Base-by-base conservation (phyloP, 2,329 filamentous ascomycete genomes). In the Ambrosiella cleistominuta region DNA sequence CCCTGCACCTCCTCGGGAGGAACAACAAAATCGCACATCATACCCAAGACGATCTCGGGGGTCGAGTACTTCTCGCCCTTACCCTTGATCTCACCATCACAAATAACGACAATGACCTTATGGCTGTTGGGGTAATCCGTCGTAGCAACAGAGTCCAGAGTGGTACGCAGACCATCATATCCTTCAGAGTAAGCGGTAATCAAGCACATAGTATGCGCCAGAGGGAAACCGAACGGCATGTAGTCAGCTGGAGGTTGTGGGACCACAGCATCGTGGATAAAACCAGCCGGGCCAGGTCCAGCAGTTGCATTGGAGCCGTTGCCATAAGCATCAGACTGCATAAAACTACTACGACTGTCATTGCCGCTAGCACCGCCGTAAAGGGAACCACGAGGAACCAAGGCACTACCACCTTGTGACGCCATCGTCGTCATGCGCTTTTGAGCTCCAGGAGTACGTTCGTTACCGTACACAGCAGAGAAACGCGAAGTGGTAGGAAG, bases 91-190 rank as follows among this genome's bases (percentile, higher is more conserved):
- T 97, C 80, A 71, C 93, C 93, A 69, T 98, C 93, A 71, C 93
- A 98, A 65, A 98, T 87, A 65, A 96, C 87, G 61, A 98, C 78
- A 64, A 98, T 93, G 36, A 90, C 81, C 72, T 98, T 98, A 78
- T 98, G 94, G 69, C 91, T 97, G 77, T 98, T 98, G 54, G 93
- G 93, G 66, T 98, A 98, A 70, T 98, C 94, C 2, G 93, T 98
- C 71, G 88, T 95, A 54, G 91, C 93, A 67, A 98, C 85, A 0
- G 93, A 98, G 71, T 98, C 90, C 36, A 98, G 74, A 0, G 93
- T 98, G 0, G 90, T 95, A 53, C 93, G 85, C 58, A 98, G 80
- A 66, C 91, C 93, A 61, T 95, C 85, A 63, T 85, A 88, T 63
- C 93, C 93, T 73, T 98, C 93, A 0, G 93, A 98, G 69, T 98